Base-by-base conservation (phyloP, 441 rosid genomes). In the Isatis lusitanica region DNA sequence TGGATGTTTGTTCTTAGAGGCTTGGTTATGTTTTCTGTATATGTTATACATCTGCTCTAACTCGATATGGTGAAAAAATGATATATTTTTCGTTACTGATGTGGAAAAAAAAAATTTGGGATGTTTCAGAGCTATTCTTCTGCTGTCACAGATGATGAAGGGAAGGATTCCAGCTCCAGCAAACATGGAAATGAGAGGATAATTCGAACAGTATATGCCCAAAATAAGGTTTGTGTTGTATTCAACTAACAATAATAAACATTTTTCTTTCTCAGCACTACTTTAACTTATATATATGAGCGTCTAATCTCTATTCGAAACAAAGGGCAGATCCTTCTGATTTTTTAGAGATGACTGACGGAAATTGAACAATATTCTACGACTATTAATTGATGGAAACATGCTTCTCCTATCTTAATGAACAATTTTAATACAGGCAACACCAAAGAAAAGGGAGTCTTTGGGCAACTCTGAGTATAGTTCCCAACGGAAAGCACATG, bases 61-160 rank as follows among this genome's bases (percentile, higher is more conserved):
- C 18, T 40, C 35, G 33, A 43, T 73, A 62, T 33, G 48, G 47
- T 43, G 15, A 51, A 30, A 21, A 26, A n/a, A 51, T 50, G 47
- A 70, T 68, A 33, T 78, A 39, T 7, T 40, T 72, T 48, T 2
- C 9, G 44, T 36, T 28, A 55, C 47, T 75, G 65, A 68, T 43
- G 51, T 7, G 46, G 48, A 8, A 1, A 24, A 33, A 1, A 6
- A 38, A 70, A 36, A 58, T 47, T 68, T 5, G 74, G 72, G 63
- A 71, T 64, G 58, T 80, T 79, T 46, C 88, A 95, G 99, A 93
- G 97, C 74, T 95, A 88, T 16, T 95, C 98, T 16, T 93, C 99
- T 43, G 83, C 84, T 57, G 77, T 95, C 68, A 95, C 99, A 70
- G 98, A 91, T 77, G 99, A 92, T 63, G 99, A 95, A 80, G 88